Evolutionary conservation across 2,329 filamentous ascomycete genomes (phyloP).

Genomic region (Reticulascus tulasneorum): DNA sequence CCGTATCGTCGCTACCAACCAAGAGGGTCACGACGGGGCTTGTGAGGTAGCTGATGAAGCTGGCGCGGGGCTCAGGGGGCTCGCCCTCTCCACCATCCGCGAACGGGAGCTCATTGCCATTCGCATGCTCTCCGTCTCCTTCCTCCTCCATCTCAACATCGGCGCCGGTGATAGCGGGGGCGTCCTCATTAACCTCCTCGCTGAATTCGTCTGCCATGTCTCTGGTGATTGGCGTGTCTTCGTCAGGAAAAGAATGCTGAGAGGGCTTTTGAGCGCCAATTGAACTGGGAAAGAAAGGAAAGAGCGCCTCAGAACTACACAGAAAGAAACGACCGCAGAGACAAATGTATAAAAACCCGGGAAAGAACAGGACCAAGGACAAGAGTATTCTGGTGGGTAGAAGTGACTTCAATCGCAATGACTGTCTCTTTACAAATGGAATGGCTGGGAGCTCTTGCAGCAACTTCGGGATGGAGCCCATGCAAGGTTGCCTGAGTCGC

Average conservation of each 20-base stretch:
- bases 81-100: constrained; percentile 31
- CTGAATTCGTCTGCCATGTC: constrained; percentile 13
- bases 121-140: constrained; percentile 22
- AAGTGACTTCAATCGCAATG: no score
- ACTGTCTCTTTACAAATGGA: no score
- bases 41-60: constrained; percentile 57
- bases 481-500: no score
- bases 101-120: constrained; percentile 33
- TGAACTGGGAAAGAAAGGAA: not conserved
- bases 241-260: not conserved
- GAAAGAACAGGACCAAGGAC: not conserved
- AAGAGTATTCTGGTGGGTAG: not conserved
- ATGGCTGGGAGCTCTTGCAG: no score
- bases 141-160: constrained; percentile 37
- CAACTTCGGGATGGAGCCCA: no score
- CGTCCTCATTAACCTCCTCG: constrained; percentile 21
- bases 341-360: not conserved
- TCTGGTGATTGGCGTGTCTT: no score
- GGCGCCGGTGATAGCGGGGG: constrained; percentile 20
- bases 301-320: not conserved
- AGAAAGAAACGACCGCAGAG: not conserved
- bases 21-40: constrained; percentile 67
- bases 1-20: constrained; percentile 57
- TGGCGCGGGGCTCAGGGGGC: constrained; percentile 29
- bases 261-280: not conserved